phyloP scores from a whole-genome alignment of 2,329 filamentous ascomycete species.

The Penicillium sp. region DNA sequence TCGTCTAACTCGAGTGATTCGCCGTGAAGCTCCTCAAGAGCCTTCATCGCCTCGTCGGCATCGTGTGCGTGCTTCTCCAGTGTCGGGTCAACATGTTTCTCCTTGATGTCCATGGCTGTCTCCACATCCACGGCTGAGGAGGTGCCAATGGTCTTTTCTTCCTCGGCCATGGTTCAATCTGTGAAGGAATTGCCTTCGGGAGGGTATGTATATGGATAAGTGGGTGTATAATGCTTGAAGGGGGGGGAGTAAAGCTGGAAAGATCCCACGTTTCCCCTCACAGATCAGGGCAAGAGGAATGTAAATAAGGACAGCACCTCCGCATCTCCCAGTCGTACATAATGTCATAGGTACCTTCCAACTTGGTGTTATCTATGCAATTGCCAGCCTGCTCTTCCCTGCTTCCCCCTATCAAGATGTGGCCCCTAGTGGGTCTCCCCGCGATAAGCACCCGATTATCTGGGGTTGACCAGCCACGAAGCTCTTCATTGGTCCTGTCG shows the following conservation, averaged over 20 bases:
- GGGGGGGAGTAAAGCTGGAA: not conserved
- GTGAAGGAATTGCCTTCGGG: not conserved
- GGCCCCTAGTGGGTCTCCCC: conserved; percentile 8
- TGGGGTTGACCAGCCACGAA: conserved; percentile 12
- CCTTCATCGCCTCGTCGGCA: conserved; percentile 62
- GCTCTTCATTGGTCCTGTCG: conserved; percentile 7
- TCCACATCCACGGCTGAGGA: conserved; percentile 25
- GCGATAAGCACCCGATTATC: conserved; percentile 22
- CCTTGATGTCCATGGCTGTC: not conserved
- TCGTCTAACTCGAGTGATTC: conserved; percentile 56
- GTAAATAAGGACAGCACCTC: not conserved
- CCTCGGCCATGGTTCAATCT: conserved; percentile 20
- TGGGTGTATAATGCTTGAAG: not conserved
- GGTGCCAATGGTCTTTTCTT: conserved; percentile 43
- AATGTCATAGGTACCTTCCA: not conserved
- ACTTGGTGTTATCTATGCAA: conserved; percentile 13
- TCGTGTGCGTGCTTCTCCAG: conserved; percentile 56
- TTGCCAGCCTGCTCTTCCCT: not conserved
- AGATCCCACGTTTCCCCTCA: not conserved
- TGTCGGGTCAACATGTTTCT: conserved; percentile 28
- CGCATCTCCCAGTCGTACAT: not conserved
- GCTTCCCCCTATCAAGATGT: conserved; percentile 12
- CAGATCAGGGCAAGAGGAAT: not conserved
- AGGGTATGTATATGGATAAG: not conserved
- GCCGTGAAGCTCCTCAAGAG: conserved; percentile 51